phyloP scores from a whole-genome alignment of 441 rosid species.

The Bruguiera hainesii region DNA sequence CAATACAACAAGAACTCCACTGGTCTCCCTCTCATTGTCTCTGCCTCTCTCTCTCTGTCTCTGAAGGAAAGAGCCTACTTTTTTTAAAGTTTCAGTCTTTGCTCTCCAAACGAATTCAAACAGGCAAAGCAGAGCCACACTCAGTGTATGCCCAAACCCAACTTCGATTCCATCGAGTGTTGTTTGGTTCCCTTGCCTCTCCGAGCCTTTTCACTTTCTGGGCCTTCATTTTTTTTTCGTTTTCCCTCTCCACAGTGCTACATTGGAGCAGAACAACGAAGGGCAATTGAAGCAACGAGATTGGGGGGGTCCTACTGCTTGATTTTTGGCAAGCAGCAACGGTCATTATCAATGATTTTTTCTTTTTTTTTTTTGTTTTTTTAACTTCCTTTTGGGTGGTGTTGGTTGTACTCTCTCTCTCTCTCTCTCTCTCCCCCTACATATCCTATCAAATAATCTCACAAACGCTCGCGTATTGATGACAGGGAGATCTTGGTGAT shows the following conservation, averaged over 20 bases:
- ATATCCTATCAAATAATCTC: constrained; percentile 41
- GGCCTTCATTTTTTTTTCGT: constrained; percentile 9
- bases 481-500: constrained; percentile 27
- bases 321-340: constrained; percentile 66
- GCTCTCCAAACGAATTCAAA: neutral
- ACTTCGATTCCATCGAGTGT: constrained; percentile 34
- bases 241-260: constrained; percentile 3
- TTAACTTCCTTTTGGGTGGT: constrained; percentile 33
- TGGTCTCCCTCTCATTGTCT: neutral
- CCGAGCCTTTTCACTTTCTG: constrained; percentile 19
- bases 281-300: constrained; percentile 41
- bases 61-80: neutral
- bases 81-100: neutral
- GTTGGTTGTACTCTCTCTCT: constrained; percentile 37
- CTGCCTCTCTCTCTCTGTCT: neutral
- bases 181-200: constrained; percentile 14
- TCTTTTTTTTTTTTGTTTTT: neutral
- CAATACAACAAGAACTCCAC: neutral
- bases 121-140: neutral
- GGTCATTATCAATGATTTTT: constrained; percentile 73
- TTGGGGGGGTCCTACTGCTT: constrained; percentile 63
- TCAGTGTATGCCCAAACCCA: constrained; percentile 12
- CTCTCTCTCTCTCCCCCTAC: neutral
- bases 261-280: constrained; percentile 16
- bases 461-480: constrained; percentile 25